phyloP scores from a whole-genome alignment of 2,329 filamentous ascomycete species.

The Ceratocystis variospora region DNA sequence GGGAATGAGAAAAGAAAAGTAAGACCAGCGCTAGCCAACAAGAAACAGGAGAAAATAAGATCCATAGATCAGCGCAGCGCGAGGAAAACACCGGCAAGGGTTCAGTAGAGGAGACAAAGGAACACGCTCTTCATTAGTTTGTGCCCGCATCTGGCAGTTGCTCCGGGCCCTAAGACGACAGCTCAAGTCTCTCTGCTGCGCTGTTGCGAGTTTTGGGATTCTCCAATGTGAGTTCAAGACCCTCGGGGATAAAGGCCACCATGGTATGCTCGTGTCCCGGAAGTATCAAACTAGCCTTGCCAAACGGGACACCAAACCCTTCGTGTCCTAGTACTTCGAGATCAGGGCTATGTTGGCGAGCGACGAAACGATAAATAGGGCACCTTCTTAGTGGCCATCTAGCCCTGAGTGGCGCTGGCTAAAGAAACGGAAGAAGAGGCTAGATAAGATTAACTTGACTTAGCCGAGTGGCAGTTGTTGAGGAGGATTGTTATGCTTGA shows the following conservation, averaged over 20 bases:
- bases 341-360: not conserved
- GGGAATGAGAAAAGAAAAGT: not conserved
- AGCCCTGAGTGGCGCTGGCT: not conserved
- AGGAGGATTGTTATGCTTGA: not conserved
- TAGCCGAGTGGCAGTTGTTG: not conserved
- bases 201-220: not conserved
- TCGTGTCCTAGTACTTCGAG: not conserved
- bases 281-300: not conserved
- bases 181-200: not conserved
- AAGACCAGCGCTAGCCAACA: not conserved
- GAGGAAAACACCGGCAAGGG: not conserved
- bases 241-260: not conserved
- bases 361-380: not conserved
- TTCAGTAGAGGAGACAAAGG: constrained; percentile 2
- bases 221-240: not conserved
- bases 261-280: not conserved
- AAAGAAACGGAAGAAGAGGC: not conserved
- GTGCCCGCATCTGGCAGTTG: not conserved
- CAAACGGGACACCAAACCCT: not conserved
- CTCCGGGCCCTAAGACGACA: not conserved
- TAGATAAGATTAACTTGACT: not conserved
- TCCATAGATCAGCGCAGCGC: not conserved
- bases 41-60: not conserved
- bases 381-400: not conserved
- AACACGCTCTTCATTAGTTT: not conserved